Percentiles rank a stretch among this genome's conserved stretches.
phyloP scores from a whole-genome alignment of 176 grass and related monocot species.

The Oryza punctata region DNA sequence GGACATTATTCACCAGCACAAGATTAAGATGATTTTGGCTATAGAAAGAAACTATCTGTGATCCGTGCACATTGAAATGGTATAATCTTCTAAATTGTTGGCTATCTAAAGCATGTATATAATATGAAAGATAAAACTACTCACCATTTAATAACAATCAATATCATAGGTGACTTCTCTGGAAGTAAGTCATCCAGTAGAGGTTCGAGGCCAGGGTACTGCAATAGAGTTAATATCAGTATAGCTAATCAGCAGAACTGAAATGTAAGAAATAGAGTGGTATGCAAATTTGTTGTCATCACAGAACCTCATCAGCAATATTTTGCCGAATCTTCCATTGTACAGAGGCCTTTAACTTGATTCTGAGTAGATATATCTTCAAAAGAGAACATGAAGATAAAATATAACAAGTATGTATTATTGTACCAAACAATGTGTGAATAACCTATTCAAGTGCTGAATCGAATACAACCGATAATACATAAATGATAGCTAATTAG shows the following conservation, averaged over 20 bases:
- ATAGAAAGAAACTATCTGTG: conserved; percentile 14
- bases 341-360: conserved; percentile 96
- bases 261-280: not conserved
- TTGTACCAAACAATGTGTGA: not conserved
- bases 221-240: conserved; percentile 36
- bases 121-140: conserved; percentile 23
- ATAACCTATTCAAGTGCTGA: not conserved
- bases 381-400: conserved; percentile 62
- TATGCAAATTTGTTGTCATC: not conserved
- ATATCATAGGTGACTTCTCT: conserved; percentile 83
- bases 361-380: conserved; percentile 98
- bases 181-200: conserved; percentile 90
- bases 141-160: conserved; percentile 94
- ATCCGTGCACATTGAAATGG: not conserved
- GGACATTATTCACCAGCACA: conserved; percentile 96
- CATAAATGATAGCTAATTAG: not conserved
- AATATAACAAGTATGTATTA: conserved; percentile 4
- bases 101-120: not conserved
- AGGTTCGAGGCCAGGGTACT: conserved; percentile 94
- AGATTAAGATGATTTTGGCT: conserved; percentile 99
- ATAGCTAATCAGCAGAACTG: not conserved
- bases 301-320: conserved; percentile 79
- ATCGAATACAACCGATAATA: not conserved
- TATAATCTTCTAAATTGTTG: not conserved
- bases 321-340: conserved; percentile 87